phyloP scores from a whole-genome alignment of 345 rosid species.

The Lepidium africanum region DNA sequence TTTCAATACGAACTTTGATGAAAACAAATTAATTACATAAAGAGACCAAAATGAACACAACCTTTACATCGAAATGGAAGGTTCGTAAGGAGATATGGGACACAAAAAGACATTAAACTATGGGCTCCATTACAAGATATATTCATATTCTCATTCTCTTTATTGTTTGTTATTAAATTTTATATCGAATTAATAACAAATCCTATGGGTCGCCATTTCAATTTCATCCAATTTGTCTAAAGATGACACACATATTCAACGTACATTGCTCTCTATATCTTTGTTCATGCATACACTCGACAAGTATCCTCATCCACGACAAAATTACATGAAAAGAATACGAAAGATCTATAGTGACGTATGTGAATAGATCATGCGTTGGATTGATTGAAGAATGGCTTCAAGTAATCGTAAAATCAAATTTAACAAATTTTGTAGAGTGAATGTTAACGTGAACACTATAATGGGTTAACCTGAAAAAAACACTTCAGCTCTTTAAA shows the following conservation, averaged over 20 bases:
- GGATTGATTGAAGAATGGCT: background rate
- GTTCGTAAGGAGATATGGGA: conserved; percentile 17
- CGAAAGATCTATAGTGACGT: background rate
- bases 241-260: conserved; percentile 19
- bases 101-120: conserved; percentile 22
- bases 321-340: background rate
- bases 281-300: conserved; percentile 5
- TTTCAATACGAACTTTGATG: background rate
- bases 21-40: background rate
- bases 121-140: conserved; percentile 17
- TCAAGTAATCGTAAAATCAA: background rate
- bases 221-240: background rate
- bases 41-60: background rate
- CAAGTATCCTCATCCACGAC: conserved; percentile 2
- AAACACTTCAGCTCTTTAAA: background rate
- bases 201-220: conserved; percentile 25
- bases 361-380: background rate
- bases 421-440: no score
- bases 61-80: conserved; percentile 22
- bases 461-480: background rate
- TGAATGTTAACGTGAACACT: no score
- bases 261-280: conserved; percentile 10
- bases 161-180: background rate
- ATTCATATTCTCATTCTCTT: background rate
- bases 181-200: background rate